phyloP scores from a whole-genome alignment of 495 filamentous ascomycete species.

The Aspergillus affinis region DNA sequence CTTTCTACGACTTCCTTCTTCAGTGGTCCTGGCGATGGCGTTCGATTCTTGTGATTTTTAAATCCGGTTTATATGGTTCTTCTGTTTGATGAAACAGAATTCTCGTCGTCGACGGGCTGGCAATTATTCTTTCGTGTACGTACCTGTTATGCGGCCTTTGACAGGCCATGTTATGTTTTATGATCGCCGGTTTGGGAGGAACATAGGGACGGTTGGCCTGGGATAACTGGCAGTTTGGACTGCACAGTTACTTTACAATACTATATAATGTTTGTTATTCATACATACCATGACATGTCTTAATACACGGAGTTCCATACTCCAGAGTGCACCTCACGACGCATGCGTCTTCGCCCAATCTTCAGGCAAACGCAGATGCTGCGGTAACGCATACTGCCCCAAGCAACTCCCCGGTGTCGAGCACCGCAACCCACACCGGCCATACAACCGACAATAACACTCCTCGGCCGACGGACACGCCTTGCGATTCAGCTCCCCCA shows the following conservation, averaged over 20 bases:
- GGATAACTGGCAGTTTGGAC: neutral
- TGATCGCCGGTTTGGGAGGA: neutral
- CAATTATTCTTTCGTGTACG: neutral
- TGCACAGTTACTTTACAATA: neutral
- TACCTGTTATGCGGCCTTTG: neutral
- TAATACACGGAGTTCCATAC: neutral
- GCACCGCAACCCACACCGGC: constrained; percentile 35
- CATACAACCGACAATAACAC: constrained; percentile 48
- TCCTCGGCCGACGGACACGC: constrained; percentile 41
- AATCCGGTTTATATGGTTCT: neutral
- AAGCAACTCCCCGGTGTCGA: constrained; percentile 28
- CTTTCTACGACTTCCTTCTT: neutral
- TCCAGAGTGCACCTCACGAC: neutral
- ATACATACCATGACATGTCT: neutral
- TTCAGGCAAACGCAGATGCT: constrained; percentile 36
- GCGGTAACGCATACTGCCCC: constrained; percentile 39
- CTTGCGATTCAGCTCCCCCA: constrained; percentile 40
- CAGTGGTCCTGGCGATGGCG: neutral
- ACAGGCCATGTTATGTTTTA: neutral
- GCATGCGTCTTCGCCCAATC: constrained; percentile 4
- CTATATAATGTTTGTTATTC: neutral
- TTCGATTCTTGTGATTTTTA: neutral
- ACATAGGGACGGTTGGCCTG: neutral
- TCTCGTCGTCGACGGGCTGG: neutral
- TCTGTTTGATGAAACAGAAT: neutral